Base-by-base conservation (phyloP, 23 red algal genomes). In the Pyropia yezoensis region DNA sequence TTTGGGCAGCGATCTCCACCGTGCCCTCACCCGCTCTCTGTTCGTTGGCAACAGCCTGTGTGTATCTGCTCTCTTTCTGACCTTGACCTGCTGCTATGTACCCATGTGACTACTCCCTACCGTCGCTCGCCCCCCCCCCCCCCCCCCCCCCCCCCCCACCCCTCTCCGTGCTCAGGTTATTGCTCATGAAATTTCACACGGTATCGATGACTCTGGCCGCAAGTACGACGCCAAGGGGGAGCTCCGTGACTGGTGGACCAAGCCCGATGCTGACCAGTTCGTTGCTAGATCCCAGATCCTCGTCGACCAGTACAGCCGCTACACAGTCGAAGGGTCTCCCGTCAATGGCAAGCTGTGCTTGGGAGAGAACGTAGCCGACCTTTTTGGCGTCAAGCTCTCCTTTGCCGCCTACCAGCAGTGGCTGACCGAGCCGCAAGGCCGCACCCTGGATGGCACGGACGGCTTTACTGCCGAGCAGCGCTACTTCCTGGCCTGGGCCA, bases 281-380 rank as follows among this genome's bases (percentile, higher is more conserved):
- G 73, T 80, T 34, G 62, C 73, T 51, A 33, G 79, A 7, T 71
- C 88, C 6, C 47, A 76, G 18, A 68, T 65, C 57, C 65, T 93
- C 71, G 68, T 71, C 4, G 73, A 78, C 59, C 66, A 79, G 19
- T 93, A 82, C 61, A 59, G 78, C 20, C 72, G 66, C 52, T 93
- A 74, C 52, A n/a, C 60, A 13, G 55, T 85, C 17, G 69, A 85
- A 54, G 79, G 73, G 9, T 68, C 70, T 55, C 82, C 77, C 55
- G 76, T 93, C 45, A 93, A 93, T 65, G 88, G 88, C 22, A 65
- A 67, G 32, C 67, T 93, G 12, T 82, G 74, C 23, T 74, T 93
- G n/a, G 78, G 79, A 8, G 88, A 93, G 74, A 85, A 93, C 52
- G 54, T 93, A 1, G 88, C 88, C 8, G 88, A 93, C 52, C 73